Conservation (phyloP, 768 basidiomycete genomes). For the Tylopilus sp. region DNA sequence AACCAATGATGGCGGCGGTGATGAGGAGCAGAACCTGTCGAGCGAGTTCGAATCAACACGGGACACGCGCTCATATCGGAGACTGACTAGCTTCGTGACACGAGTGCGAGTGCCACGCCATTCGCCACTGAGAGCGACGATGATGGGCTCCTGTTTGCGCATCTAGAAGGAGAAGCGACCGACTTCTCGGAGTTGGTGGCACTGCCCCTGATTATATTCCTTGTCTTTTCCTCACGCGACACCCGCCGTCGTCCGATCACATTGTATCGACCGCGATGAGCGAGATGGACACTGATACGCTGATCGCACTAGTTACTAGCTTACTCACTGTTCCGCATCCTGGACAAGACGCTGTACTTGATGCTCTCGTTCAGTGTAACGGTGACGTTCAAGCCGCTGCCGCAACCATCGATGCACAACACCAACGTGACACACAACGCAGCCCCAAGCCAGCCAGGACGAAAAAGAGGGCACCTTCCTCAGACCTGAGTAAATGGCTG, state of each 20-base stretch:
- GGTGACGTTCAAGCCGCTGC: slow-evolving; percentile 59
- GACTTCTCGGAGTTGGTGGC: neutral
- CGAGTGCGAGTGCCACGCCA: neutral
- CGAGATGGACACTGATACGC: slow-evolving; percentile 56
- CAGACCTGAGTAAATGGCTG: slow-evolving; percentile 57
- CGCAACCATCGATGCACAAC: slow-evolving; percentile 31
- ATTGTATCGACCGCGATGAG: slow-evolving; percentile 19
- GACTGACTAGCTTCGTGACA: slow-evolving; percentile 13
- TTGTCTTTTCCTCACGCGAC: neutral
- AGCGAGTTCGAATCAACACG: neutral
- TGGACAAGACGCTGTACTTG: slow-evolving; percentile 45
- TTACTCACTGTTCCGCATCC: slow-evolving; percentile 38
- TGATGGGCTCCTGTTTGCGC: slow-evolving; percentile 3
- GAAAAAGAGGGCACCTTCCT: slow-evolving; percentile 50
- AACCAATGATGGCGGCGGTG: neutral
- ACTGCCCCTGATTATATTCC: slow-evolving; percentile 1
- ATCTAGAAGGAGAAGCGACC: slow-evolving; percentile 4
- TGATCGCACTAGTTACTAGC: slow-evolving; percentile 66
- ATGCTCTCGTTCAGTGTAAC: slow-evolving; percentile 52
- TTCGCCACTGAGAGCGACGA: neutral
- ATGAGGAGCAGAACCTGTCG: slow-evolving; percentile 14
- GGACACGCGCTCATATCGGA: neutral
- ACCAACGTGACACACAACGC: slow-evolving; percentile 9
- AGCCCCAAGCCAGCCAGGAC: slow-evolving; percentile 10
- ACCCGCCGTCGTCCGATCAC: neutral